phyloP scores from a whole-genome alignment of 2,329 filamentous ascomycete genomes.

The Coniochaeta ligniaria region DNA sequence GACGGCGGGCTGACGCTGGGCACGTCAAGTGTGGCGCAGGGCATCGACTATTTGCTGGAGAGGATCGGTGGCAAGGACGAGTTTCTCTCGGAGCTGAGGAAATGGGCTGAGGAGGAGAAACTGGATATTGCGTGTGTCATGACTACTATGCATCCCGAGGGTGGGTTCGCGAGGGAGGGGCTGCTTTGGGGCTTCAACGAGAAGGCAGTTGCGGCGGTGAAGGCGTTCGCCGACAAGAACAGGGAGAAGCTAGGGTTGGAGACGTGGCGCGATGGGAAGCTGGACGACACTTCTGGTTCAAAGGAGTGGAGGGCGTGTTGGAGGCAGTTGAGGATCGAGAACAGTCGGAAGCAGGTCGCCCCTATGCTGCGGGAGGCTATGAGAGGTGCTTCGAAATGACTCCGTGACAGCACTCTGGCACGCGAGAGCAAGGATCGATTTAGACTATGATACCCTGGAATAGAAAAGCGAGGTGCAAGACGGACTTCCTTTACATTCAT shows the following conservation, averaged over 20 bases:
- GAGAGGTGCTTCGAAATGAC: constrained; percentile 19
- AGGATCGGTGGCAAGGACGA: constrained; percentile 39
- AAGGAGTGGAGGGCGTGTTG: constrained; percentile 52
- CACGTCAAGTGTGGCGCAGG: constrained; percentile 58
- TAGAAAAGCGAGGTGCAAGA: background rate
- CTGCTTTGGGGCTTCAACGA: constrained; percentile 56
- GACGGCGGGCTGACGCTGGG: constrained; percentile 52
- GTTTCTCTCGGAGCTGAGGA: constrained; percentile 40
- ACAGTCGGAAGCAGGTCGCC: constrained; percentile 63
- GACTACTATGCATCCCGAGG: constrained; percentile 53
- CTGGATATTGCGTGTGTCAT: constrained; percentile 62
- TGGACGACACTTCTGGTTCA: constrained; percentile 30
- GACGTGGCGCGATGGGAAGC: constrained; percentile 39
- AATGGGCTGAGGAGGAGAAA: constrained; percentile 47
- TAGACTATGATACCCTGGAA: background rate
- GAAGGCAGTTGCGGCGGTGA: constrained; percentile 39
- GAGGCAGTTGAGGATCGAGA: constrained; percentile 55
- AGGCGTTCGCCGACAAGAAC: constrained; percentile 43
- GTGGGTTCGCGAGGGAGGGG: constrained; percentile 57
- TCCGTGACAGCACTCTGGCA: background rate
- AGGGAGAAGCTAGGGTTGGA: constrained; percentile 46
- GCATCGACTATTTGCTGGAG: constrained; percentile 50
- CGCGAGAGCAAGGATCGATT: background rate
- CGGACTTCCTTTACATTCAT: background rate
- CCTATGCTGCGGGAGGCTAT: constrained; percentile 56